A percentile compares a stretch with the other conserved stretches of the same genome.
These are phyloP conservation scores for Botryosphaeria dothidea DNA, from an alignment of 2,329 filamentous ascomycete genomes.

Conservation along the genomic window DNA sequence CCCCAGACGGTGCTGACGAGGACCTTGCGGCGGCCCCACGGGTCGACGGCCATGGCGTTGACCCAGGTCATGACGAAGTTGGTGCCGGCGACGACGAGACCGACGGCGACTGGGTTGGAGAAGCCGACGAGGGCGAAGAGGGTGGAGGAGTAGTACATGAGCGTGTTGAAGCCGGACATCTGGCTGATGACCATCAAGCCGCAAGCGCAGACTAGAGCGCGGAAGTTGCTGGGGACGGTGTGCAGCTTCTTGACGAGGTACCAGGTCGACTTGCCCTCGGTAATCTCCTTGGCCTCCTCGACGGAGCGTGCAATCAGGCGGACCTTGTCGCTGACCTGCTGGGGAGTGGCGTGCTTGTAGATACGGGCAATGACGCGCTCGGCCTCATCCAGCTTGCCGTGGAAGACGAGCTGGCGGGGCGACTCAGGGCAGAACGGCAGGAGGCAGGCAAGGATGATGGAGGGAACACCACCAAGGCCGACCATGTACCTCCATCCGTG, in stretches of 20 bases:
- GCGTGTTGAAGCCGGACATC: constrained; percentile 48
- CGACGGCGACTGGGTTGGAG: constrained; percentile 50
- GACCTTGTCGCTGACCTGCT: constrained; percentile 49
- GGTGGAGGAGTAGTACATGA: constrained; percentile 48
- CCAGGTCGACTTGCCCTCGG: constrained; percentile 41
- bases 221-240: constrained; percentile 44
- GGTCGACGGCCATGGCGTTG: constrained; percentile 50
- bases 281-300: constrained; percentile 42
- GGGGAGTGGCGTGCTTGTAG: constrained; percentile 44
- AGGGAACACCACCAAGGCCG: constrained; percentile 49
- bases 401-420: constrained; percentile 50
- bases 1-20: constrained; percentile 47
- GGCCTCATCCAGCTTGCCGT: constrained; percentile 44
- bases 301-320: constrained; percentile 42
- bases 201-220: constrained; percentile 49
- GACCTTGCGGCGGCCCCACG: constrained; percentile 47
- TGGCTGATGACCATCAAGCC: constrained; percentile 56
- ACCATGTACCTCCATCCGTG: constrained; percentile 56
- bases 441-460: constrained; percentile 46
- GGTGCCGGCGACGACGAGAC: constrained; percentile 46
- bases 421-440: constrained; percentile 52
- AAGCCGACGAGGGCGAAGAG: constrained; percentile 53
- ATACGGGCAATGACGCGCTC: constrained; percentile 40
- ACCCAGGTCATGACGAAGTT: constrained; percentile 54
- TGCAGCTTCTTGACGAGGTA: constrained; percentile 51